Evolutionary conservation across 169 alveolate species (phyloP).

Genomic region (Cryptosporidium xiaoi): DNA sequence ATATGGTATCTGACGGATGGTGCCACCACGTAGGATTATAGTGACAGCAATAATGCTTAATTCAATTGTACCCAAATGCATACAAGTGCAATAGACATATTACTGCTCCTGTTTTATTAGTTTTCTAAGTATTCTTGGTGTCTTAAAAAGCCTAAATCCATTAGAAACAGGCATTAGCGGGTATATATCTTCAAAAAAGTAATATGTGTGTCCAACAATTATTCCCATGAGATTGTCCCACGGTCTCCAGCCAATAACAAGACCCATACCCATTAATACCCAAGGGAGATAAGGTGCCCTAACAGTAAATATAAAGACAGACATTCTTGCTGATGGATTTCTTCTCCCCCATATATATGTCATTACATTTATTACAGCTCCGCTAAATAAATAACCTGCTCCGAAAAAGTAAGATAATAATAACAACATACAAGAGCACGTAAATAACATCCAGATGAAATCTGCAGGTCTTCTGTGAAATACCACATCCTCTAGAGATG

Average conservation of each 20-base stretch:
- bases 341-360: slow-evolving; percentile 93
- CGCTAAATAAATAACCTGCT: slow-evolving; percentile 88
- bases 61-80: neutral
- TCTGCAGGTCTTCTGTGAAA: slow-evolving; percentile 86
- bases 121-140: slow-evolving; percentile 84
- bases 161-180: slow-evolving; percentile 91
- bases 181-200: slow-evolving; percentile 90
- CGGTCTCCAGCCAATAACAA: slow-evolving; percentile 86
- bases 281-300: slow-evolving; percentile 92
- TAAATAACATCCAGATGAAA: slow-evolving; percentile 86
- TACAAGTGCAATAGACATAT: neutral
- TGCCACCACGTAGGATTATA: neutral
- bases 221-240: slow-evolving; percentile 90
- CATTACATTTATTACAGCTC: slow-evolving; percentile 91
- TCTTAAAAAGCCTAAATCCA: slow-evolving; percentile 86
- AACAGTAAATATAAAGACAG: slow-evolving; percentile 87
- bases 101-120: slow-evolving; percentile 58
- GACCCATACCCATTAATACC: slow-evolving; percentile 84
- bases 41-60: neutral
- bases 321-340: slow-evolving; percentile 87
- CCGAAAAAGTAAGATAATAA: slow-evolving; percentile 80
- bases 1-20: no score
- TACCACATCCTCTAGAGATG: slow-evolving; percentile 77
- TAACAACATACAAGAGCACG: slow-evolving; percentile 79
- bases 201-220: slow-evolving; percentile 90